Conservation (phyloP, 2,329 filamentous ascomycete genomes). For the Anisogramma anomala region DNA sequence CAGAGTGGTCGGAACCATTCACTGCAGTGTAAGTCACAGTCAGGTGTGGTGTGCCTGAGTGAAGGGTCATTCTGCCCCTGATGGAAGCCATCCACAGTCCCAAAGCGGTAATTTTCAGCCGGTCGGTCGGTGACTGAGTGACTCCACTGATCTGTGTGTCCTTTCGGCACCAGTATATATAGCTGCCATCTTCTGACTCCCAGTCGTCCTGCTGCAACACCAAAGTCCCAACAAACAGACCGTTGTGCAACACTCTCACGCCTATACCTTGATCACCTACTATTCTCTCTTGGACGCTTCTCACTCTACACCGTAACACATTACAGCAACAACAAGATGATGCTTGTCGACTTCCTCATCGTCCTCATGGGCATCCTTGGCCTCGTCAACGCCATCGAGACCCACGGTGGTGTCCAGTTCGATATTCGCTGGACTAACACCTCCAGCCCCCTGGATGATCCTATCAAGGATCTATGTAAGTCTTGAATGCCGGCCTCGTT, state of each 20-base stretch:
- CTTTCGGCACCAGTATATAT: background rate
- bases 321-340: background rate
- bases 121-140: background rate
- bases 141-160: too few species aligned
- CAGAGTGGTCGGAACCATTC: too few species aligned
- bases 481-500: too few species aligned
- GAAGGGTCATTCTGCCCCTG: too few species aligned
- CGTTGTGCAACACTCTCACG: background rate
- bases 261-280: background rate
- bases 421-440: slow-evolving; percentile 2
- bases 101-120: background rate
- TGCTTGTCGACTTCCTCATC: background rate
- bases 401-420: background rate
- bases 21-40: too few species aligned
- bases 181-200: background rate
- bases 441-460: background rate
- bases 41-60: too few species aligned
- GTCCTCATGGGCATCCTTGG: background rate
- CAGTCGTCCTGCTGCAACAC: background rate
- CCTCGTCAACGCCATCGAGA: background rate
- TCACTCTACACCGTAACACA: background rate
- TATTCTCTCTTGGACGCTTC: background rate
- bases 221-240: background rate
- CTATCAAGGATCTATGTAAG: slow-evolving; percentile 3
- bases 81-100: background rate